Percentiles rank a stretch among this genome's conserved stretches.
Evolutionary conservation across 257 asterid genomes (phyloP).

Genomic region (Paulownia fortunei): DNA sequence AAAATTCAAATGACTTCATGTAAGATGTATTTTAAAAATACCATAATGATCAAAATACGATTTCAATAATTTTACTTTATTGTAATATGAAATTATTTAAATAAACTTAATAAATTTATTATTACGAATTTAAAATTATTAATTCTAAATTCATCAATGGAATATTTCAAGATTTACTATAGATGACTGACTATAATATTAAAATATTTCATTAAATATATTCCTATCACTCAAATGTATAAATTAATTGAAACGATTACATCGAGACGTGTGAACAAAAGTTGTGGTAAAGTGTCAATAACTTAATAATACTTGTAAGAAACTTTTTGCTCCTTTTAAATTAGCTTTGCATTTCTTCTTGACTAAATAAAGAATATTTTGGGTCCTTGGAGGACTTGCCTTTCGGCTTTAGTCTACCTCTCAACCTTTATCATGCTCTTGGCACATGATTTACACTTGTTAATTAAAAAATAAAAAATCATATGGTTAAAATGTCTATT

Average conservation of each 20-base stretch:
- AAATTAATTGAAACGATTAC: neutral
- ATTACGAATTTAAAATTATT: too few relatives aligned
- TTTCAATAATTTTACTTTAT: too few relatives aligned
- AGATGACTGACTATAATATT: too few relatives aligned
- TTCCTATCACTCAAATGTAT: too few relatives aligned
- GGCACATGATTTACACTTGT: neutral
- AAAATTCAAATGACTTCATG: too few relatives aligned
- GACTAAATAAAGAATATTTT: neutral
- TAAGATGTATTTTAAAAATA: too few relatives aligned
- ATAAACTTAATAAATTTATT: too few relatives aligned
- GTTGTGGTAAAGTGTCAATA: neutral
- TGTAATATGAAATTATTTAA: too few relatives aligned
- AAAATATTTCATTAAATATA: too few relatives aligned
- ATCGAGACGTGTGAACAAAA: neutral
- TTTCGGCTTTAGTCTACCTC: conserved; percentile 10
- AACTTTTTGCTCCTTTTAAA: neutral
- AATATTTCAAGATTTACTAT: too few relatives aligned
- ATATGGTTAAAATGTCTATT: neutral
- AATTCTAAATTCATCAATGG: too few relatives aligned
- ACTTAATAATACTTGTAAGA: neutral
- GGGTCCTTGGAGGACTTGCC: neutral
- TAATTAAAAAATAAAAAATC: neutral
- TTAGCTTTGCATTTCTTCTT: neutral
- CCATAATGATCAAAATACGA: too few relatives aligned
- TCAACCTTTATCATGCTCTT: neutral